Evolutionary conservation across 1,284 basidiomycete genomes (phyloP), one percentile per base, ranked within the genome.

Genomic region (Vanrija sp.): DNA sequence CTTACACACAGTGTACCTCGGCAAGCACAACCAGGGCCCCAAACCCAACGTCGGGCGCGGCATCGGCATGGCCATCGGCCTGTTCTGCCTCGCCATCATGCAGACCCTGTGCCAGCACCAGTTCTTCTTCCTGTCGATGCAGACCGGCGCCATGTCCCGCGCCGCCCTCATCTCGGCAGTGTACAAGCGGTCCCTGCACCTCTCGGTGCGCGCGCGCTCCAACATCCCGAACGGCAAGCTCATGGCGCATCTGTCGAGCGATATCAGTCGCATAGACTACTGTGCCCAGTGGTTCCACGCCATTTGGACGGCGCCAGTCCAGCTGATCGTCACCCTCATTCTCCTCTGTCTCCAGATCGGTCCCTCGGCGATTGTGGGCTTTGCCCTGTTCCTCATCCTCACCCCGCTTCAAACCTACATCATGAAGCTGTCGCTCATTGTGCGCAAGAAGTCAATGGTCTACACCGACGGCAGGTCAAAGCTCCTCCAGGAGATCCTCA

Each of bases 401-500:
- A 83, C 83, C 6, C 89, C 89, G 0, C 68, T 89, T 3, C 87
- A 90, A 73, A 81, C 85, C 50, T 79, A 81, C 34, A 81, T 86
- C 14, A 90, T 91, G 86, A 81, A 83, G 43, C 75, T 80, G 52
- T 84, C 87, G 71, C 85, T 87, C 68, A 73, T 68, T 21, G 78
- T 85, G 49, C 82, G 88, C 12, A 80, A 82, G 60, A 77, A 75
- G 43, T 83, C 83, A 0, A 84, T 85, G 78, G 71, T 69, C 42
- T 89, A 83, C 80, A 90, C 88, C 0, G 94, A 97, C 69, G 87
- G 87, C 63, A 82, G 91, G 15, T 86, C 88, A 6, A 89, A 89
- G 65, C 76, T 91, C 3, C 80, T 93, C 6, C 88, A 91, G 70
- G 91, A 88, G 66, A 81, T 87, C 1, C 72, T 89, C 12, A 82